Evolutionary conservation across 2,329 filamentous ascomycete species (phyloP).

Genomic region (Fonsecaea pugnacius): DNA sequence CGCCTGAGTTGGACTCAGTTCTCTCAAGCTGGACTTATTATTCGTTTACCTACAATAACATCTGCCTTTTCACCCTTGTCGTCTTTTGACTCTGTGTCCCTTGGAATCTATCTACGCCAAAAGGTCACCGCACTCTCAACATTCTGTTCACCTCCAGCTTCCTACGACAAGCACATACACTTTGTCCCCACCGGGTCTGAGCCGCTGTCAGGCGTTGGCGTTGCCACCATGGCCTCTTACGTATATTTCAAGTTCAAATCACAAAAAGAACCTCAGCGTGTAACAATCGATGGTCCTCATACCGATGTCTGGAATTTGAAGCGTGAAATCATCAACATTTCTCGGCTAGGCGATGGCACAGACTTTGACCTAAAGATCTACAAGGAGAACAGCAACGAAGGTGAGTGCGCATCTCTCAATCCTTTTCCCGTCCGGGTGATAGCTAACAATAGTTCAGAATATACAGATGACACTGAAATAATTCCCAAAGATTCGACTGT

Average conservation of each 20-base stretch:
- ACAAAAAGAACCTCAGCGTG: conserved; percentile 89
- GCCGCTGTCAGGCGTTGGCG: conserved; percentile 19
- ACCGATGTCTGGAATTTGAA: conserved; percentile 99
- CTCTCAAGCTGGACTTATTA: conserved; percentile 24
- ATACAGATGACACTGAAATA: conserved; percentile 96
- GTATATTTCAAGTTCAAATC: conserved; percentile 99
- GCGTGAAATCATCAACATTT: conserved; percentile 95
- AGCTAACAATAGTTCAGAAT: conserved; percentile 64
- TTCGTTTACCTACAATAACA: conserved; percentile 31
- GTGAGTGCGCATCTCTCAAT: conserved; percentile 55
- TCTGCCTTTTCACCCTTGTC: conserved; percentile 24
- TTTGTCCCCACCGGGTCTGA: conserved; percentile 8
- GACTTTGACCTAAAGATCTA: conserved; percentile 97
- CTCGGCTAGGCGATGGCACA: conserved; percentile 89
- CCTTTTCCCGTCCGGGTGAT: conserved; percentile 26
- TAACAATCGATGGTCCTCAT: conserved; percentile 95
- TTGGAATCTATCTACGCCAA: conserved; percentile 25
- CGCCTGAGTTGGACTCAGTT: conserved; percentile 23
- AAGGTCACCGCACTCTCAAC: conserved; percentile 14
- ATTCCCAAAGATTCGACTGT: conserved; percentile 95
- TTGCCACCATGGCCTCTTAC: conserved; percentile 79
- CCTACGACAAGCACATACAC: conserved; percentile 12
- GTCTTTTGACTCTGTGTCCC: conserved; percentile 27
- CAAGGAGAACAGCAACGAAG: conserved; percentile 87
- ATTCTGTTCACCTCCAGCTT: conserved; percentile 13